A percentile compares a stretch with the other conserved stretches of the same genome.
Conservation (phyloP, 768 basidiomycete species). For the Serpula lacrymans region DNA sequence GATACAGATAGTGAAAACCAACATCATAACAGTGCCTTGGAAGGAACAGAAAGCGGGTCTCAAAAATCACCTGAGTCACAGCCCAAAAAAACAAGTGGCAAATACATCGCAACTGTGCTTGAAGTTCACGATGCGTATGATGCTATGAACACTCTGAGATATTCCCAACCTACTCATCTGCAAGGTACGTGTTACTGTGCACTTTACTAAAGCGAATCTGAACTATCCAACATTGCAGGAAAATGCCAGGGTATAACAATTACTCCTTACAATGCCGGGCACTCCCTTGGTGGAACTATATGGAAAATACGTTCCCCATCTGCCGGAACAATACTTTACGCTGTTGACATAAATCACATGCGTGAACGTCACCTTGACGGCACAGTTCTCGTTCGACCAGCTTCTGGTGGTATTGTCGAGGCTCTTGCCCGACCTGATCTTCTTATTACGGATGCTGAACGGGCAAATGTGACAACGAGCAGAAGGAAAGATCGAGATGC, state of each 20-base stretch:
- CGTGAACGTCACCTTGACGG: conserved; percentile 93
- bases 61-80: conserved; percentile 10
- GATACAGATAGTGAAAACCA: conserved; percentile 24
- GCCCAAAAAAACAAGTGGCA: conserved; percentile 31
- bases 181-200: conserved; percentile 57
- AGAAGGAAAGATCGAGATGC: conserved; percentile 88
- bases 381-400: conserved; percentile 76
- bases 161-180: conserved; percentile 93
- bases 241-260: conserved; percentile 92
- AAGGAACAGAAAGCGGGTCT: conserved; percentile 22
- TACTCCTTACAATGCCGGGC: conserved; percentile 92
- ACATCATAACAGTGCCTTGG: conserved; percentile 22
- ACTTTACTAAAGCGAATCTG: conserved; percentile 2
- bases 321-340: conserved; percentile 92
- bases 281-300: conserved; percentile 93
- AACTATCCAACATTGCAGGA: conserved; percentile 40
- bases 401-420: conserved; percentile 79
- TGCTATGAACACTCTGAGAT: conserved; percentile 85
- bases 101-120: conserved; percentile 71
- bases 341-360: conserved; percentile 95
- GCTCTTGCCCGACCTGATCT: conserved; percentile 87
- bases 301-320: conserved; percentile 99
- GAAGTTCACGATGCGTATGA: conserved; percentile 95
- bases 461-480: conserved; percentile 78
- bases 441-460: conserved; percentile 89